Base-by-base conservation (phyloP, 495 filamentous ascomycete species). In the Tetracladium setigerum region DNA sequence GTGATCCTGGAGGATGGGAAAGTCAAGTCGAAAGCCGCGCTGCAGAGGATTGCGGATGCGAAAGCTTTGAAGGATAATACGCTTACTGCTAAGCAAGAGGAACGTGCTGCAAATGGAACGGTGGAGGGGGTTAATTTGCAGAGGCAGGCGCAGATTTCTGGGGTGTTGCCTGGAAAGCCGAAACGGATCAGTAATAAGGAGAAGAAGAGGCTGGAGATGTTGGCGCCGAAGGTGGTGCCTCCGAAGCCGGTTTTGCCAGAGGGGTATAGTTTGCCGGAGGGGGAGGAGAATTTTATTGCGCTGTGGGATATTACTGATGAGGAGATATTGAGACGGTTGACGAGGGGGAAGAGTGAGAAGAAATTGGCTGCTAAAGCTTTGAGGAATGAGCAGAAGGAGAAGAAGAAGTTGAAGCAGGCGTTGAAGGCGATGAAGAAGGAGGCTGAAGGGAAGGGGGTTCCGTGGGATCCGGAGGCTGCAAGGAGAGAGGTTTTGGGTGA, bases 151-250 rank as follows among this genome's bases (percentile, higher is more conserved):
- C 34, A 12, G 12, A 16, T 8, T 11, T 7, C 17, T 18, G 6
- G 27, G 38, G 38, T 19, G 38, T 8, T 5, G 16, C 15, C 15
- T 19, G 27, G 27, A n/a, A 27, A 18, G 8, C 16, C 11, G n/a
- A 22, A 22, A 5, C 38, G 12, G 35, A 46, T 65, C 6, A 69
- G 67, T 44, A 71, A 70, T 46, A 71, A 63, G 54, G 71, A 70
- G 52, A 55, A 60, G n/a, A 66, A 64, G 47, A 56, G 30, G 40
- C 52, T 37, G 31, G 52, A 51, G 10, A 42, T 38, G 30, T 52
- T 56, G 7, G 45, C 52, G 33, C 55, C 55, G 22, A 53, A 48
- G 36, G 58, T 62, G 16, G 38, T 55, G 11, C 62, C 60, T 5
- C 57, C 54, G 30, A 63, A 55, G 38, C 64, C 64, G 5, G 46